These are phyloP conservation scores for Colletotrichum sp. DNA, from an alignment of 2,329 filamentous ascomycete genomes.

Conservation along the genomic window DNA sequence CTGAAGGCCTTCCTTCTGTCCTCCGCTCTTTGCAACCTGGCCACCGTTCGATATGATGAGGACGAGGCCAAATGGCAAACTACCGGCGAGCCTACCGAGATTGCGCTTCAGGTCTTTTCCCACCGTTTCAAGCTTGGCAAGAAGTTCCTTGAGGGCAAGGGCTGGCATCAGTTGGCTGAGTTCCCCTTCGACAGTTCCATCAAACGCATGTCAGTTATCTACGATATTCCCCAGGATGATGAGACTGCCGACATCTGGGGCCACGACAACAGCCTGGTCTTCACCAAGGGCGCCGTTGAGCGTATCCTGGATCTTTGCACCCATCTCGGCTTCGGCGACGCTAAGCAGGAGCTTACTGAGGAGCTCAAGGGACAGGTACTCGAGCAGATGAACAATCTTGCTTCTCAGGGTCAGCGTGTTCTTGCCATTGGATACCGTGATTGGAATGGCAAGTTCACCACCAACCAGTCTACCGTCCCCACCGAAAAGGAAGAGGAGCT, in stretches of 20 bases:
- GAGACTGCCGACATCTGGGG: slow-evolving; percentile 43
- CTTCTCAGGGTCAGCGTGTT: slow-evolving; percentile 73
- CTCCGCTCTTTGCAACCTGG: slow-evolving; percentile 69
- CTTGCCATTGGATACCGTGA: slow-evolving; percentile 73
- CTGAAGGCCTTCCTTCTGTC: slow-evolving; percentile 58
- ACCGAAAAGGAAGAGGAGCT: slow-evolving; percentile 39
- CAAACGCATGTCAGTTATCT: slow-evolving; percentile 83
- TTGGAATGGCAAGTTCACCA: slow-evolving; percentile 54
- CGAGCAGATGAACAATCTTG: slow-evolving; percentile 62
- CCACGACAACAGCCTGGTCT: slow-evolving; percentile 56
- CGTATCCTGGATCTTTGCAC: slow-evolving; percentile 63
- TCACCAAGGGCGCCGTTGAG: slow-evolving; percentile 69
- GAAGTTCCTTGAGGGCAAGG: slow-evolving; percentile 52
- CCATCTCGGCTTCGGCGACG: slow-evolving; percentile 47
- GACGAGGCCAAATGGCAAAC: slow-evolving; percentile 67
- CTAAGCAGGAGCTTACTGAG: slow-evolving; percentile 52
- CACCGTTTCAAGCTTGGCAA: slow-evolving; percentile 69
- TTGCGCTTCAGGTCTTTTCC: slow-evolving; percentile 78
- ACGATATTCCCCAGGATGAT: slow-evolving; percentile 50
- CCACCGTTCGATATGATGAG: slow-evolving; percentile 62
- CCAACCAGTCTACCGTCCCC: slow-evolving; percentile 33
- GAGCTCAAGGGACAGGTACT: slow-evolving; percentile 56
- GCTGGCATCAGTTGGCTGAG: slow-evolving; percentile 71
- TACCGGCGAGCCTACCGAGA: slow-evolving; percentile 75
- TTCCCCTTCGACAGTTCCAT: slow-evolving; percentile 81